These are phyloP conservation scores for Aurifilum marmelostoma DNA, from an alignment of 2,329 filamentous ascomycete genomes.

Conservation along the genomic window DNA sequence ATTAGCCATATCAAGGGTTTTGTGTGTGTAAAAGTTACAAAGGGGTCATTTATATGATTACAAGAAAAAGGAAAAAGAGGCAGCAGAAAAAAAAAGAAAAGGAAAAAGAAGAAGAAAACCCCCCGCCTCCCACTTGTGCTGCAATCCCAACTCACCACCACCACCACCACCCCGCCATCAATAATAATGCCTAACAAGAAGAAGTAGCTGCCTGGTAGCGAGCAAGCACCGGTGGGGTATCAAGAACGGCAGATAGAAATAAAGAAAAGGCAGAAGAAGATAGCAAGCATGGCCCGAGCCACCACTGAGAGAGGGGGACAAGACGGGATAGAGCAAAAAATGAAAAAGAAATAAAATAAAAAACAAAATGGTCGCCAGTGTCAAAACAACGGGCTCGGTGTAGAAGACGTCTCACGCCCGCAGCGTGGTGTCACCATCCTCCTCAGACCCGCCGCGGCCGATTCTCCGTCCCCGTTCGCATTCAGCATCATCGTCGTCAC, in stretches of 20 bases:
- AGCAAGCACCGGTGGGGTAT: slow-evolving; percentile 11
- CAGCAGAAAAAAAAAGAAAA: not conserved
- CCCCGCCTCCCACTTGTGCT: not conserved
- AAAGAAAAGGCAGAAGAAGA: not conserved
- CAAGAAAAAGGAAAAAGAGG: not conserved
- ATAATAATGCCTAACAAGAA: not conserved
- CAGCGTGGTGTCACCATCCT: slow-evolving; percentile 19
- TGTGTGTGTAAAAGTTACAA: not conserved
- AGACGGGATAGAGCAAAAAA: no score
- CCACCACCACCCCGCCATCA: not conserved
- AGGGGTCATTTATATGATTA: not conserved
- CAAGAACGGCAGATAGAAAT: slow-evolving; percentile 13
- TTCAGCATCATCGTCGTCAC: not conserved
- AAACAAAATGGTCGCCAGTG: not conserved
- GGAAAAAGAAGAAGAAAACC: not conserved
- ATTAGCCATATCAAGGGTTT: not conserved
- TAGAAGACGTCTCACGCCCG: not conserved
- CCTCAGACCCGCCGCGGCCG: slow-evolving; percentile 2
- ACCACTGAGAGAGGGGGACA: not conserved
- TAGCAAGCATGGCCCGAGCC: no score
- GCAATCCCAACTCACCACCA: not conserved
- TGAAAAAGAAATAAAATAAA: not conserved
- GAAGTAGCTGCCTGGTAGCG: not conserved
- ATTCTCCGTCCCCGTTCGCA: slow-evolving; percentile 2
- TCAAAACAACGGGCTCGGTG: not conserved